These are phyloP conservation scores for Teratosphaeria pseudoeucalypti DNA, from an alignment of 2,329 filamentous ascomycete genomes.

Conservation along the genomic window DNA sequence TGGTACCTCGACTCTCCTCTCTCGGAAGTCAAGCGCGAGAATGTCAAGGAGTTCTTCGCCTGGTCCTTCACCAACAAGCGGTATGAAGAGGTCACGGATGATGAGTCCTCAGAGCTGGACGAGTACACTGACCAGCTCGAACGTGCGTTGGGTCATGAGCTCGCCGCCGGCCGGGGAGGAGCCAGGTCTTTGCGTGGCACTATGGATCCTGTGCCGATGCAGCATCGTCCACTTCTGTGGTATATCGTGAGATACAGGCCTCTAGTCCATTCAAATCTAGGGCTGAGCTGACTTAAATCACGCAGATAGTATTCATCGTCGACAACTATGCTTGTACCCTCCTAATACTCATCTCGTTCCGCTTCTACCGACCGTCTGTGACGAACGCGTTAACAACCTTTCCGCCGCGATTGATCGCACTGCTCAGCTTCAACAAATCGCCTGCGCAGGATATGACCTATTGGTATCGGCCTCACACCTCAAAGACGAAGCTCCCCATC, in stretches of 20 bases:
- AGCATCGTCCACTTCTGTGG: conserved; percentile 7
- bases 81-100: conserved; percentile 48
- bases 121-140: conserved; percentile 44
- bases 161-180: conserved; percentile 44
- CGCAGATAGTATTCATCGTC: conserved; percentile 1
- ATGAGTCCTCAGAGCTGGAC: conserved; percentile 38
- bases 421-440: conserved; percentile 38
- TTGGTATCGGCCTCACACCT: conserved; percentile 54
- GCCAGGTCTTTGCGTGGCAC: conserved; percentile 32
- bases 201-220: conserved; percentile 4
- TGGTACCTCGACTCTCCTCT: conserved; percentile 52
- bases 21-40: conserved; percentile 48
- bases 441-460: conserved; percentile 44
- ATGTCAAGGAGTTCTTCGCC: conserved; percentile 52
- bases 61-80: conserved; percentile 48
- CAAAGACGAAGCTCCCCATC: conserved; percentile 44
- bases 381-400: conserved; percentile 38
- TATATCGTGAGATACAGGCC: conserved; percentile 2
- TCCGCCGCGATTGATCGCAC: conserved; percentile 43
- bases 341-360: background rate
- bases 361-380: conserved; percentile 3
- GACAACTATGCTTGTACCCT: background rate
- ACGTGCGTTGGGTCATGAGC: conserved; percentile 36
- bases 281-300: background rate
- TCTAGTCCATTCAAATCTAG: background rate